These are phyloP conservation scores for Durio zibethinus DNA, from an alignment of 345 rosid species.

Conservation along the genomic window DNA sequence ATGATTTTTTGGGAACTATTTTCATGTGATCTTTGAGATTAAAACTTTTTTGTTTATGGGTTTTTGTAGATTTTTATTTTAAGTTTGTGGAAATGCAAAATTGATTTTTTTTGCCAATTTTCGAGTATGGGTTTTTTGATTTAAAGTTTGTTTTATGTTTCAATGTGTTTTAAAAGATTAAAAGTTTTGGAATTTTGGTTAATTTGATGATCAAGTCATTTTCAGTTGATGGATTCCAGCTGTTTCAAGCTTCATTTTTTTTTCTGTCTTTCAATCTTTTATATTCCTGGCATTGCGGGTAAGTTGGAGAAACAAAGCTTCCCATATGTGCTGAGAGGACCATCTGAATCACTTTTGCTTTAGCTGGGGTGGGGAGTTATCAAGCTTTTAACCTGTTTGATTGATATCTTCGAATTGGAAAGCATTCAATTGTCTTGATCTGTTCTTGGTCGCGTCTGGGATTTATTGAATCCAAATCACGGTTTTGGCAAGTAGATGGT, in stretches of 20 bases:
- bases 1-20: not conserved
- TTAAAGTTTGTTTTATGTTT: not conserved
- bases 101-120: not conserved
- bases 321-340: not conserved
- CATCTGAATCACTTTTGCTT: not conserved
- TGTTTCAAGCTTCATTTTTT: not conserved
- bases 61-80: not conserved
- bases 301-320: not conserved
- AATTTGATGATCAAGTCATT: not conserved
- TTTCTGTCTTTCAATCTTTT: not conserved
- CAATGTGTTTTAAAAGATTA: not conserved
- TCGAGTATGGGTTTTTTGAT: not conserved
- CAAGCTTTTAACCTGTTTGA: not conserved
- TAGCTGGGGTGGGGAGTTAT: not conserved
- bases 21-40: not conserved
- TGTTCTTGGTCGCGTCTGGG: not conserved
- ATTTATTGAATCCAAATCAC: not conserved
- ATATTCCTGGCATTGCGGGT: not conserved
- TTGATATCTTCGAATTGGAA: not conserved
- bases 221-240: not conserved
- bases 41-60: not conserved
- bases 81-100: not conserved
- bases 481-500: not conserved
- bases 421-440: not conserved
- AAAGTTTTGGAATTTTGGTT: not conserved